Conservation (phyloP, 495 filamentous ascomycete species). For the Penicillium canescens region DNA sequence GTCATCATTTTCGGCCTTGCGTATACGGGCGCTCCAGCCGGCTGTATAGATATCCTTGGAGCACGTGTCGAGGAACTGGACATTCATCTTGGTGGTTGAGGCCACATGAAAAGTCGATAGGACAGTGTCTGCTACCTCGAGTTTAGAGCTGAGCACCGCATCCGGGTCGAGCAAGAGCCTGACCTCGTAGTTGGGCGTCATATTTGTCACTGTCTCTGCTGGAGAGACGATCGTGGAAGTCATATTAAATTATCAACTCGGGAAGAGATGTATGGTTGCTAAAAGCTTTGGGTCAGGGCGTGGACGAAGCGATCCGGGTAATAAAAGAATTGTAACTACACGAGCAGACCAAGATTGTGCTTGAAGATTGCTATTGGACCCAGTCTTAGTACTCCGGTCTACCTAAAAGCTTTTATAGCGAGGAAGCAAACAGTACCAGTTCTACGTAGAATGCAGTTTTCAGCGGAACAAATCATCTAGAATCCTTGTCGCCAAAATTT, state of each 20-base stretch:
- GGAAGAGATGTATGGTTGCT: too few species aligned
- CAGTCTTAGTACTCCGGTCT: too few species aligned
- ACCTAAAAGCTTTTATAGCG: too few species aligned
- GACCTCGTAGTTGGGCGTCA: slow-evolving; percentile 14
- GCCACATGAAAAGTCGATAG: slow-evolving; percentile 6
- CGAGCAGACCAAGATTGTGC: too few species aligned
- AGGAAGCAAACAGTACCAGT: too few species aligned
- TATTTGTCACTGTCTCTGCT: slow-evolving; percentile 6
- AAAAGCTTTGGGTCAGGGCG: too few species aligned
- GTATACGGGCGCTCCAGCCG: slow-evolving; percentile 14
- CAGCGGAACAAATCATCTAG: too few species aligned
- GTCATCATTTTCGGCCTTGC: slow-evolving; percentile 9
- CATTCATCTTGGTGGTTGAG: slow-evolving; percentile 7
- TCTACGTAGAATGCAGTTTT: too few species aligned
- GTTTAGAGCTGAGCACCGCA: slow-evolving; percentile 4
- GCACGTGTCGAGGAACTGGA: slow-evolving; percentile 13
- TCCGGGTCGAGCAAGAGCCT: slow-evolving; percentile 10
- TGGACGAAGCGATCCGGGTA: too few species aligned
- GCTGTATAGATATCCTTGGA: slow-evolving; percentile 11
- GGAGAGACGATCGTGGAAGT: neutral
- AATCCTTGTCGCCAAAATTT: too few species aligned
- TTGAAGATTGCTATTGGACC: too few species aligned
- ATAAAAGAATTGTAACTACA: too few species aligned
- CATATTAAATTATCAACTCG: neutral
- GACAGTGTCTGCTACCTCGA: slow-evolving; percentile 7